These are phyloP conservation scores for Iris pallida DNA, from an alignment of 116 monocot genomes.

Conservation along the genomic window DNA sequence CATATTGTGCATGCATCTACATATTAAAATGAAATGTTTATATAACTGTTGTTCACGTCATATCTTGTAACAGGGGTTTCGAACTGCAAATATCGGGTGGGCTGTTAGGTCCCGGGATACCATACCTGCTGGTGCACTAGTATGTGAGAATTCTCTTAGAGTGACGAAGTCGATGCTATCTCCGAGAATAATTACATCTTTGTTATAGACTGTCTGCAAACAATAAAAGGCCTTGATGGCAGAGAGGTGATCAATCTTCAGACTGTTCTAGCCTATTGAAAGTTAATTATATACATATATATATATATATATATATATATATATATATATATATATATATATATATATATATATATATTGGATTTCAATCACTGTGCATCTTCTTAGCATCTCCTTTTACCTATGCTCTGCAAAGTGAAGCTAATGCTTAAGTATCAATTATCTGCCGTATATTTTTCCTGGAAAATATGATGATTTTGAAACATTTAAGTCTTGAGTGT, in stretches of 20 bases:
- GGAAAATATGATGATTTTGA: too few species aligned
- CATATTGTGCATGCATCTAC: not conserved
- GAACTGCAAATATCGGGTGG: constrained; percentile 78
- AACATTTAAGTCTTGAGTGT: too few species aligned
- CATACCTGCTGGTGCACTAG: constrained; percentile 87
- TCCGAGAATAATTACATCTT: constrained; percentile 78
- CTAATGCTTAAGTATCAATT: too few species aligned
- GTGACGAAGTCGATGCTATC: constrained; percentile 43
- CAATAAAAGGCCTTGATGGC: constrained; percentile 85
- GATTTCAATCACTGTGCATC: too few species aligned
- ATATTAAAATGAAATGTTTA: not conserved
- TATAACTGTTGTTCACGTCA: not conserved
- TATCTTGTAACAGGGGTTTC: constrained; percentile 49
- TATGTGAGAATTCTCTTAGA: constrained; percentile 64
- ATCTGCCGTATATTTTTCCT: too few species aligned
- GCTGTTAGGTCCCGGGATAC: constrained; percentile 87
- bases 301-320: too few species aligned
- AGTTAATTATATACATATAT: too few species aligned
- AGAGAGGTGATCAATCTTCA: constrained; percentile 57
- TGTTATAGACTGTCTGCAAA: constrained; percentile 88
- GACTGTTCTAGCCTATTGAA: too few species aligned
- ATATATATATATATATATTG: too few species aligned
- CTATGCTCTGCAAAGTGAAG: too few species aligned
- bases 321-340: too few species aligned
- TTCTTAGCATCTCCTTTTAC: too few species aligned